Conservation (phyloP, 306 rosid genomes). For the Vigna hirtella region DNA sequence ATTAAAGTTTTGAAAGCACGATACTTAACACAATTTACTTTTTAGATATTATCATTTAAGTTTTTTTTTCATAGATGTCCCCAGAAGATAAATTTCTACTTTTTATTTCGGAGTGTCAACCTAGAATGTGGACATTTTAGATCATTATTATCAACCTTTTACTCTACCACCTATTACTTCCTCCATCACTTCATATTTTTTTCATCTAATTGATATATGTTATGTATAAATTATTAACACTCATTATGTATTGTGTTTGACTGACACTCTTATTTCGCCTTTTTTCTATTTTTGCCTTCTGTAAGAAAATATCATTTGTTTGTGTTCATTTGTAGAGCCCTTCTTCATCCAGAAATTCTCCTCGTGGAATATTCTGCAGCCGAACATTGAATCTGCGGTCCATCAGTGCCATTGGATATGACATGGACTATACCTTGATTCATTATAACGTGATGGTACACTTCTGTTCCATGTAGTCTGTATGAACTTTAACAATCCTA, state of each 20-base stretch:
- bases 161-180: slow-evolving; percentile 1
- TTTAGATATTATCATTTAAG: neutral
- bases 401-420: slow-evolving; percentile 97
- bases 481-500: slow-evolving; percentile 27
- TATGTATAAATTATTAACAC: too few relatives aligned
- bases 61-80: neutral
- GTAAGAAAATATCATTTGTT: slow-evolving; percentile 35
- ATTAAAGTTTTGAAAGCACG: neutral
- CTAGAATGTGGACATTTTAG: slow-evolving; percentile 14
- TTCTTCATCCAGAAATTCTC: slow-evolving; percentile 76
- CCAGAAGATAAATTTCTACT: neutral
- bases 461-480: slow-evolving; percentile 39
- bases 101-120: slow-evolving; percentile 7
- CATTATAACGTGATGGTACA: slow-evolving; percentile 93
- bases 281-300: neutral
- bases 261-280: slow-evolving; percentile 4
- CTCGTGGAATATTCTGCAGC: slow-evolving; percentile 90
- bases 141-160: slow-evolving; percentile 21
- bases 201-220: slow-evolving; percentile 42
- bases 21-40: neutral
- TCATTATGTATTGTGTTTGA: slow-evolving; percentile 19
- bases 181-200: neutral
- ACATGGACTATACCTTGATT: slow-evolving; percentile 96
- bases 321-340: slow-evolving; percentile 69
- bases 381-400: slow-evolving; percentile 96